Evolutionary conservation across 139 green algal species (phyloP), one percentile per base, ranked within the genome.

Genomic region (Chlamydomonas eustigma): DNA sequence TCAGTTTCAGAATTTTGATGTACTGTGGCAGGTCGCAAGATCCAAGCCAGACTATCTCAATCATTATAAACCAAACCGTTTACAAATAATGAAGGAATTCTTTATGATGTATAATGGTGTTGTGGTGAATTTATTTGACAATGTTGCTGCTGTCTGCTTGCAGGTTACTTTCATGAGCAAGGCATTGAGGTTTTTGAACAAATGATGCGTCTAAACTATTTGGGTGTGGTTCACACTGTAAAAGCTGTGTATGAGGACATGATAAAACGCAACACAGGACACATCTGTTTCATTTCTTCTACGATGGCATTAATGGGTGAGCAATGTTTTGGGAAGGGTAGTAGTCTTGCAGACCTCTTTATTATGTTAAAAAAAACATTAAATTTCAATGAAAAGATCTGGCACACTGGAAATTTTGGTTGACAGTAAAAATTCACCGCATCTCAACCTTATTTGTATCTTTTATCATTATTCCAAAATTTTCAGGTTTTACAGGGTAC

Each of bases 191-290:
- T 75, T 0, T 93, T 91, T 75, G 51, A 87, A 31, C 51, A 39
- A 4, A 82, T 78, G 73, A 91, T 96, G 90, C 44, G 84, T 1
- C 76, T 97, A 50, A 96, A 97, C 74, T 97, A 94, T 81, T 74
- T 95, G 31, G 93, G 92, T 63, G 84, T 70, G 3, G 72, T 95
- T 24, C 50, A 89, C 64, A 80, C 77, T 12, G 67, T 88, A 2
- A 88, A 92, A 50, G 81, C 80, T 1, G 76, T 88, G 63, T 89
- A 92, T 50, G 75, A 81, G 1, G 73, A 76, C 64, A 96, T 97
- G 92, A 51, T 94, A 12, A 30, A 67, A 12, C 76, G 90, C 1
- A 76, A 83, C 39, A n/a, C 31, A 6, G 91, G 92, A 5, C 85
- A 92, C 71, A 80, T 96, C 30, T 74, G 84, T 30, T 32, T 95